Conservation (phyloP, 768 basidiomycete genomes). For the Mycena vulgaris region DNA sequence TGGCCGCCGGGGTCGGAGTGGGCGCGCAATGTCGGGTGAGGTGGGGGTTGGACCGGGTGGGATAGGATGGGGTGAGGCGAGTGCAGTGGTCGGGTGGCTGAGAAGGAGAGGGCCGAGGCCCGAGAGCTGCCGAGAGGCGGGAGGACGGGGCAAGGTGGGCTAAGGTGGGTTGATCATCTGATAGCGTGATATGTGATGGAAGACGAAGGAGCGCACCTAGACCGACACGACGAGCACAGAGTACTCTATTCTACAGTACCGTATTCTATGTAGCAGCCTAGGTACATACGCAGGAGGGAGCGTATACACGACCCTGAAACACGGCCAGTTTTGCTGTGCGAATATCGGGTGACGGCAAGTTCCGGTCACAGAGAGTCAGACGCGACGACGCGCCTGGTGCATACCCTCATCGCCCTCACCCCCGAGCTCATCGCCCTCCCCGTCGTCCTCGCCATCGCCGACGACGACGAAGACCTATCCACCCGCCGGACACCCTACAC, state of each 20-base stretch:
- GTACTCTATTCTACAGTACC: no score
- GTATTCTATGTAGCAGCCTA: no score
- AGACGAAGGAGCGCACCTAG: not conserved
- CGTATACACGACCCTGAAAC: not conserved
- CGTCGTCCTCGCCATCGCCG: not conserved
- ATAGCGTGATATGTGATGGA: not conserved
- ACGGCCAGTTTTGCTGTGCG: not conserved
- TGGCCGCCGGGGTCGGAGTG: no score
- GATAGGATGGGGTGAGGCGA: no score
- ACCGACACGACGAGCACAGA: no score
- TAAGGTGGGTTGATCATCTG: constrained; percentile 1
- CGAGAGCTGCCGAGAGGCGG: no score
- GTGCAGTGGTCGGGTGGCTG: no score
- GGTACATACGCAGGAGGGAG: not conserved
- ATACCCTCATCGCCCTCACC: not conserved
- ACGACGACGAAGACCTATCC: not conserved
- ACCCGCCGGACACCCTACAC: constrained; percentile 19
- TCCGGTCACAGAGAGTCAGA: not conserved
- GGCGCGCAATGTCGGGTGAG: no score
- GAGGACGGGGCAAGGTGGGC: no score
- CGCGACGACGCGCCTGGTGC: not conserved
- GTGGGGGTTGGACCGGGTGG: no score
- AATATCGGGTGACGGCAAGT: not conserved
- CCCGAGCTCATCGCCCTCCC: not conserved
- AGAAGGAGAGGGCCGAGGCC: no score